Base-by-base conservation (phyloP, 495 filamentous ascomycete species). In the Penicillium cataractarum region DNA sequence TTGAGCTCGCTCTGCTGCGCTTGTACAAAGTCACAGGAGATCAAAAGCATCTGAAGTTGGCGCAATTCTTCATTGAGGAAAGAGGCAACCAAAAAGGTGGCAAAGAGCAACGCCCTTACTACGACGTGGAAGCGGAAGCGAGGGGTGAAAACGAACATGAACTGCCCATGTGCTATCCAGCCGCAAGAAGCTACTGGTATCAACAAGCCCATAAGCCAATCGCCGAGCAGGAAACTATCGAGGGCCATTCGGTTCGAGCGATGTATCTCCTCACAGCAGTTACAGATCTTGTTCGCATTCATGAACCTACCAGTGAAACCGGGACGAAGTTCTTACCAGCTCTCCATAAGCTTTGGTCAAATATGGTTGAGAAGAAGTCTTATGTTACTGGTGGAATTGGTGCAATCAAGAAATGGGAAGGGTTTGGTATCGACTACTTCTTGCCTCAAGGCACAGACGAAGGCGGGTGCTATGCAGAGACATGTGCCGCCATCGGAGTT, bases 301-400 rank as follows among this genome's bases (percentile, higher is more conserved):
- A 51, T 15, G 55, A 64, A 10, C 67, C 67, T 26, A 57, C 69
- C 19, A 65, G 62, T 37, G 65, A 77, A 19, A 33, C 66, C 4
- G 65, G 63, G 37, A 32, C 61, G 0, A 70, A 62, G 32, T 70
- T 63, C 33, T 15, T 63, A 12, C 65, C 71, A 0, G 74, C 79
- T 21, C 61, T 85, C 3, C 68, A 74, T 19, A 73, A 77, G 17
- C 67, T 86, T 6, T 87, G 85, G 85, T 71, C 74, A 21, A 86
- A 86, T 55, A 85, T 86, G 82, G 76, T 84, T 1, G 74, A 83
- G 46, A 81, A 79, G 49, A 86, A 86, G 64, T 82, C 86, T 72
- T 87, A 86, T 65, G 73, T 87, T 12, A 87, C 85, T 0, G 85
- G 84, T 6, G 86, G 84, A 0, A 85, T 88, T 64, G 86, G 85